phyloP scores from a whole-genome alignment of 345 rosid genomes.

The Murraya koenigii region DNA sequence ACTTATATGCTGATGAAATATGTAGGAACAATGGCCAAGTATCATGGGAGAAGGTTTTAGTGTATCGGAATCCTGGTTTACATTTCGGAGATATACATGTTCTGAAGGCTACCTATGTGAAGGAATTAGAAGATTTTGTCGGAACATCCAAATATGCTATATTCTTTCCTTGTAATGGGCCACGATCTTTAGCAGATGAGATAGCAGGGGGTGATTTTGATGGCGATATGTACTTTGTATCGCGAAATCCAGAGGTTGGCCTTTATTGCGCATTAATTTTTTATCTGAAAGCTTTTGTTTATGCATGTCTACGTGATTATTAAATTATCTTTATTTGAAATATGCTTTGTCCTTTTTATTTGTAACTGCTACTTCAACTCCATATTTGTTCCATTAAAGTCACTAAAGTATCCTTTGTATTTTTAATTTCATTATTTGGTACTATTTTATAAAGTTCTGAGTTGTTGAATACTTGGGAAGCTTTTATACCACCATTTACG shows the following conservation, averaged over 20 bases:
- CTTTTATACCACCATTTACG: background rate
- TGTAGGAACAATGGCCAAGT: constrained; percentile 66
- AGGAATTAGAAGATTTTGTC: constrained; percentile 45
- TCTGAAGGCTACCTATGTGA: constrained; percentile 54
- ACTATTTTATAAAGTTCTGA: background rate
- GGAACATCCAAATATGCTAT: constrained; percentile 82
- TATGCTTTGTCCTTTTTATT: background rate
- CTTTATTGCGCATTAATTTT: constrained; percentile 2
- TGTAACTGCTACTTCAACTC: background rate
- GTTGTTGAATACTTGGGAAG: background rate
- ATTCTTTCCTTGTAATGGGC: constrained; percentile 63
- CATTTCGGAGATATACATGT: constrained; percentile 88
- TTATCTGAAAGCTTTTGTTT: background rate
- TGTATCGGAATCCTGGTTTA: constrained; percentile 75
- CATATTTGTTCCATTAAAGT: background rate
- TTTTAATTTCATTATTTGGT: background rate
- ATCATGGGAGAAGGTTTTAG: constrained; percentile 68
- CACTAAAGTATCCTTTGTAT: background rate
- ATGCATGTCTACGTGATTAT: background rate
- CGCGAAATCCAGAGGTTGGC: constrained; percentile 68
- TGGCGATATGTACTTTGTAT: constrained; percentile 73
- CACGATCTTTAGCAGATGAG: constrained; percentile 75
- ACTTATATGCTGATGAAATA: background rate
- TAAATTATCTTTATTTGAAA: background rate
- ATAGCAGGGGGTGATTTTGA: constrained; percentile 82